A percentile compares a stretch with the other conserved stretches of the same genome.
These are phyloP conservation scores for Cetradonia linearis DNA, from an alignment of 495 filamentous ascomycete species.

Conservation along the genomic window DNA sequence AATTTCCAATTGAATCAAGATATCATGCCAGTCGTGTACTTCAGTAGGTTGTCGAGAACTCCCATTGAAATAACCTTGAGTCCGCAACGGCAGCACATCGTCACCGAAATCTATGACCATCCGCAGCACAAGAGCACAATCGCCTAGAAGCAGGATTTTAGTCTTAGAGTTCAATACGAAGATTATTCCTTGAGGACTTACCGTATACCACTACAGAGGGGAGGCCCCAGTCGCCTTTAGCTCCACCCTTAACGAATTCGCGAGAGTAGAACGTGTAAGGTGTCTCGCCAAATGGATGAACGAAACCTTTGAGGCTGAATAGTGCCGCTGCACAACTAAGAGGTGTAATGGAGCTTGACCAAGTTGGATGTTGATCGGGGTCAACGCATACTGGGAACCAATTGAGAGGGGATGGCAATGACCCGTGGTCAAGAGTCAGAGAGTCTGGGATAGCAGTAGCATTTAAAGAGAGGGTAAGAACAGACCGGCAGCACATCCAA, in stretches of 20 bases:
- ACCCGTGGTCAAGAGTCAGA: not conserved
- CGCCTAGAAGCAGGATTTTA: not conserved
- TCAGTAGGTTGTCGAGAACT: not conserved
- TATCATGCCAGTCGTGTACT: not conserved
- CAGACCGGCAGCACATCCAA: not conserved
- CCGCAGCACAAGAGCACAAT: not conserved
- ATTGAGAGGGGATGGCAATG: not conserved
- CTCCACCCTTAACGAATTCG: not conserved
- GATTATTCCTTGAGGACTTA: not conserved
- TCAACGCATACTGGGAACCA: constrained; percentile 3
- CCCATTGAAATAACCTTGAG: not conserved
- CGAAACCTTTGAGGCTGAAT: not conserved
- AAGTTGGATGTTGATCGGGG: not conserved
- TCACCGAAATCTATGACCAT: constrained; percentile 10
- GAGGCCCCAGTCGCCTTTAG: not conserved
- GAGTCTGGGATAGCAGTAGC: not conserved
- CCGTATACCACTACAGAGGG: not conserved
- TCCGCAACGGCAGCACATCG: constrained; percentile 9
- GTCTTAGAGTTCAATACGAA: not conserved
- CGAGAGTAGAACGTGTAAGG: not conserved
- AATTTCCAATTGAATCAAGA: not conserved
- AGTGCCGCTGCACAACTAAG: not conserved
- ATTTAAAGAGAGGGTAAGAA: not conserved
- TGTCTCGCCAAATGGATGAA: not conserved
- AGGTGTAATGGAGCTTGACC: not conserved